Conservation (phyloP, 2,329 filamentous ascomycete genomes). For the Fusarium sp. region DNA sequence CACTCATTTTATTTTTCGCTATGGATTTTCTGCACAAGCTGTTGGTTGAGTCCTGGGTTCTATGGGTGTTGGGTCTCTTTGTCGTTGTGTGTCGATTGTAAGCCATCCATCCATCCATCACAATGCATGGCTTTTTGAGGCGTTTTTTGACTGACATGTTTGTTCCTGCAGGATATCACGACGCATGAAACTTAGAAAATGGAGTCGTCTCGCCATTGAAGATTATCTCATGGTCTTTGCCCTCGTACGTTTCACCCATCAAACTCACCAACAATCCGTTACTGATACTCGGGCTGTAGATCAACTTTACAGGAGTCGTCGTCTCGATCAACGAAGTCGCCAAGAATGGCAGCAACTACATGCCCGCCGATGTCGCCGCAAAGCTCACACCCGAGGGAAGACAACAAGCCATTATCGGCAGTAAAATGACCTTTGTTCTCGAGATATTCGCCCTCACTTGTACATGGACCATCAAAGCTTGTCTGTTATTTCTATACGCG, state of each 20-base stretch:
- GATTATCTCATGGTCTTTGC: slow-evolving; percentile 67
- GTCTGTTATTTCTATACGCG: slow-evolving; percentile 62
- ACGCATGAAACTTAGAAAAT: slow-evolving; percentile 54
- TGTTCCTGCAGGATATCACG: slow-evolving; percentile 40
- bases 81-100: slow-evolving; percentile 42
- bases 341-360: slow-evolving; percentile 57
- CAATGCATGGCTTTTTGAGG: not conserved
- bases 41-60: slow-evolving; percentile 46
- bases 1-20: not conserved
- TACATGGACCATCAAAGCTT: slow-evolving; percentile 64
- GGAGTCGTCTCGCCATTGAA: slow-evolving; percentile 62
- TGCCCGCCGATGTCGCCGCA: slow-evolving; percentile 49
- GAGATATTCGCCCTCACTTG: slow-evolving; percentile 63
- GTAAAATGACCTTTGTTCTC: slow-evolving; percentile 63
- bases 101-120: not conserved
- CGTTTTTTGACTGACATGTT: not conserved
- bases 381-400: slow-evolving; percentile 58
- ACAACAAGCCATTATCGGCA: slow-evolving; percentile 59
- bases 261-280: not conserved
- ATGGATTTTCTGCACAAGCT: slow-evolving; percentile 44
- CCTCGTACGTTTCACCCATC: slow-evolving; percentile 44
- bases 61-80: slow-evolving; percentile 43
- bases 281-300: slow-evolving; percentile 2
- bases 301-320: slow-evolving; percentile 55
- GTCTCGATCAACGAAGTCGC: slow-evolving; percentile 56